phyloP scores from a whole-genome alignment of 495 filamentous ascomycete species.

The Ramalina intermedia region DNA sequence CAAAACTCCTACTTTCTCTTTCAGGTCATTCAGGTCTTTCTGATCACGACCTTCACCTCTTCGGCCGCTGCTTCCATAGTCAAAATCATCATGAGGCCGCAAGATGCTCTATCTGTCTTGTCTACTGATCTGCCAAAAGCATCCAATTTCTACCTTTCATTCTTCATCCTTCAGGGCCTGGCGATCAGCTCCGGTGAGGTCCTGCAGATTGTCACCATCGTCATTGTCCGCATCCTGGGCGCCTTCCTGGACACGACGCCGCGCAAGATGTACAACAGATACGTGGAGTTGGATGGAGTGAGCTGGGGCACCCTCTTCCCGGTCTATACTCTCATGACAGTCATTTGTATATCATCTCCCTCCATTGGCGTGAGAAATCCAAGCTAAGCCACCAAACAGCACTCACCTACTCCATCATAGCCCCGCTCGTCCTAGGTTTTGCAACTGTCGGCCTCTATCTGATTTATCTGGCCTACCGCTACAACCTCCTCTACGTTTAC shows the following conservation, averaged over 20 bases:
- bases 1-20: constrained; percentile 93
- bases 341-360: constrained; percentile 43
- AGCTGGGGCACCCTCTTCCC: constrained; percentile 87
- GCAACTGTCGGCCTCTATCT: constrained; percentile 68
- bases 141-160: constrained; percentile 90
- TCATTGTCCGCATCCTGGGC: constrained; percentile 66
- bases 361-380: neutral
- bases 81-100: constrained; percentile 51
- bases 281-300: constrained; percentile 45
- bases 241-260: constrained; percentile 56
- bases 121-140: constrained; percentile 62
- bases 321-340: constrained; percentile 66
- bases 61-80: constrained; percentile 40
- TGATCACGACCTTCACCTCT: constrained; percentile 70
- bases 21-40: constrained; percentile 90
- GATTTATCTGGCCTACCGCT: constrained; percentile 88
- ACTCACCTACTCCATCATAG: constrained; percentile 81
- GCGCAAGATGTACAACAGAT: constrained; percentile 59
- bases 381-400: constrained; percentile 24
- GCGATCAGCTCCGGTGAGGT: constrained; percentile 64
- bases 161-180: constrained; percentile 86
- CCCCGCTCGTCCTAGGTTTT: constrained; percentile 80
- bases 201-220: constrained; percentile 62
- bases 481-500: constrained; percentile 88
- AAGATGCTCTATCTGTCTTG: constrained; percentile 45